Evolutionary conservation across 1,284 basidiomycete genomes (phyloP), one percentile per base, ranked within the genome.

Genomic region (Tremellales sp.): DNA sequence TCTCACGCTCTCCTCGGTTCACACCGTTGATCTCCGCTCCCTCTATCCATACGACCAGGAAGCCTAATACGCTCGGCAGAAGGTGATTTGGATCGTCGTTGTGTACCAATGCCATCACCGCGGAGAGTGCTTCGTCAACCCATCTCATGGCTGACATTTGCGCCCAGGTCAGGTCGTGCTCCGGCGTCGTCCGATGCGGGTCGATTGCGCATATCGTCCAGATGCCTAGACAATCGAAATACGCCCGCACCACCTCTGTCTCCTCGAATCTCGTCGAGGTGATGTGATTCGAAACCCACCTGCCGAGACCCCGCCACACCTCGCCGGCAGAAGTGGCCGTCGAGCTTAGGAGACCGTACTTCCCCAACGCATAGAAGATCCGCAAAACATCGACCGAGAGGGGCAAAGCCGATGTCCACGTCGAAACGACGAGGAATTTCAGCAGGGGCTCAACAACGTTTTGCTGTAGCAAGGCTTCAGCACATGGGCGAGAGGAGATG

Each of bases 131-230:
- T 37, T 86, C 82, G 1, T 78, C 75, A 12, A 72, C 76, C 89
- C 89, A 94, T 0, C 78, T 80, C 79, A 85, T 85, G 2, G 80
- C 82, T 13, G 75, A 72, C 5, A 93, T 76, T 61, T 92, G 89
- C 45, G 84, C 88, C 93, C 92, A 97, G 3, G 87, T 75, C 38
- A 97, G 82, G 50, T 90, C 89, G 68, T 97, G 92, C 14, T 78
- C 78, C 0, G 87, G 88, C 6, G 82, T 85, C 6, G 90, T 93
- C 48, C 79, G 77, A 66, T 97, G 93, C 2, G 93, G 92, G 65
- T 97, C 87, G 18, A 81, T 79, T 0, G 91, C 87, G 57, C 89
- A 93, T 1, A 81, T 76, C 6, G 78, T 85, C 91, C 91, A 97
- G 0, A 78, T 73, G 45, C 81, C 78, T 1, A 89, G 58, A 3